Evolutionary conservation across 768 basidiomycete genomes (phyloP).

Genomic region (Tricholoma furcatifolium): DNA sequence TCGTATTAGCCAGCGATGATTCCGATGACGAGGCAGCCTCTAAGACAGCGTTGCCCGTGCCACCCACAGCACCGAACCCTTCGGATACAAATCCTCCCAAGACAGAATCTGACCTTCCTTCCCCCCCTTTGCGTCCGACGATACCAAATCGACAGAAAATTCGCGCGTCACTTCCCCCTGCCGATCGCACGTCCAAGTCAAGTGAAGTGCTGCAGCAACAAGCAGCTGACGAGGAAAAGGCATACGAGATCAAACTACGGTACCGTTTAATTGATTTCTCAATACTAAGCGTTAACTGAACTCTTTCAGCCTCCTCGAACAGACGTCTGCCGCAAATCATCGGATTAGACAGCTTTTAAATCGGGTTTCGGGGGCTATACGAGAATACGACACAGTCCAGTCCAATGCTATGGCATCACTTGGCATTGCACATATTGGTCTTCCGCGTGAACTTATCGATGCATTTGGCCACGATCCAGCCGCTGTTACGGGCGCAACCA

Average conservation of each 20-base stretch:
- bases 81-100: constrained; percentile 6
- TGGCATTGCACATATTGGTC: constrained; percentile 42
- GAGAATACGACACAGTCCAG: constrained; percentile 66
- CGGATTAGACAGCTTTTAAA: constrained; percentile 69
- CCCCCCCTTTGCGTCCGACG: constrained; percentile 30
- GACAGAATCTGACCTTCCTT: background rate
- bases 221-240: constrained; percentile 46
- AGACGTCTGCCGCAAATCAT: constrained; percentile 59
- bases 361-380: constrained; percentile 56
- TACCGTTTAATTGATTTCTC: constrained; percentile 28
- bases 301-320: constrained; percentile 54
- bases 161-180: constrained; percentile 25
- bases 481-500: constrained; percentile 66
- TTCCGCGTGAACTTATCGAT: constrained; percentile 69
- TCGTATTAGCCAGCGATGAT: constrained; percentile 8
- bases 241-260: constrained; percentile 60
- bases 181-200: constrained; percentile 21
- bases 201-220: constrained; percentile 32
- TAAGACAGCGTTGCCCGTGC: constrained; percentile 10
- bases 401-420: constrained; percentile 47
- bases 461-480: constrained; percentile 78
- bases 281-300: background rate
- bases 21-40: constrained; percentile 5
- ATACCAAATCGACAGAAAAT: constrained; percentile 26
- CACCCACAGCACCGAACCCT: constrained; percentile 9